Evolutionary conservation across 2,329 filamentous ascomycete species (phyloP), one percentile per base, ranked within the genome.

Genomic region (Diaporthe nobilis): DNA sequence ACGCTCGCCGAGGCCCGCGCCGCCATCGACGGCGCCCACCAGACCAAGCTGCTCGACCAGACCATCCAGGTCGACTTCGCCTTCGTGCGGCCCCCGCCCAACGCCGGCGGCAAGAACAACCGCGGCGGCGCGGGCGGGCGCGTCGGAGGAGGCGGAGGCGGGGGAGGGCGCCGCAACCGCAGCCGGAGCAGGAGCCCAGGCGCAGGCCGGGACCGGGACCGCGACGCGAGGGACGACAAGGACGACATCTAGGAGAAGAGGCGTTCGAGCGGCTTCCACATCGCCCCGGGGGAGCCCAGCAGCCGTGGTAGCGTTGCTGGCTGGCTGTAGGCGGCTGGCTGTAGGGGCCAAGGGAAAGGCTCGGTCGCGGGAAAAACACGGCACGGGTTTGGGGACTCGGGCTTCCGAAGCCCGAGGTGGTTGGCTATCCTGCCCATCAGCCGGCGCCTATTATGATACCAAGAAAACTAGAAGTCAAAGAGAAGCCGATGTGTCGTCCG

Each of bases 51-150:
- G 74, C 90, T 97, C 60, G 94, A 97, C 80, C 94, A 97, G 88
- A 95, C 93, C 10, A 90, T 97, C 78, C 87, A 90, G 76, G 94
- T 96, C 77, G 94, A 97, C 85, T 97, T 95, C 84, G 95, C 94
- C 1, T 97, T 97, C 82, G 94, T 97, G 76, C 88, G 94, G 67
- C 94, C 94, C 75, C 94, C 94, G 22, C 93, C 92, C 25, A 89
- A 87, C 74, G 92, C 92, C 82, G 77, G 70, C 51, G 82, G 80
- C n/a, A 79, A 78, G 63, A 81, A 81, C 72, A 80, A 78, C 65
- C 78, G 80, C 28, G 78, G 79, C 65, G 84, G 85, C 68, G 84
- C 82, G 4, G 85, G 84, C 1, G 81, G 83, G 1, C 82, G 82
- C 13, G 85, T 84, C 28, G 83, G 85, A 44, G 85, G 85, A 20